Conservation (phyloP, 768 basidiomycete genomes). For the Tephrocybe sp. region DNA sequence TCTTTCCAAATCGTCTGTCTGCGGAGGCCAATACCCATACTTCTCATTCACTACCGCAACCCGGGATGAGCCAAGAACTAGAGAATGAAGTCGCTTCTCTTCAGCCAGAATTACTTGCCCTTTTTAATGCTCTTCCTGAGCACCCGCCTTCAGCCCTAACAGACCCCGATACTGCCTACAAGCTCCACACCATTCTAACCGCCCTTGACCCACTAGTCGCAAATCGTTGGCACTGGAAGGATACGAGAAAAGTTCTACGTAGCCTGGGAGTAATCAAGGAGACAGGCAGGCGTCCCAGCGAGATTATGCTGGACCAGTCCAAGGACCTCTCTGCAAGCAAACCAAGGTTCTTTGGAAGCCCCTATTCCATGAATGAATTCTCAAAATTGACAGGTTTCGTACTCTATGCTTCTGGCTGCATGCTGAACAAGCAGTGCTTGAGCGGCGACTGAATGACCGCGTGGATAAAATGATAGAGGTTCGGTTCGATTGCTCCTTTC, state of each 20-base stretch:
- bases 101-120: constrained; percentile 40
- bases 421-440: constrained; percentile 60
- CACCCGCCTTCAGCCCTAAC: constrained; percentile 53
- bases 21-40: constrained; percentile 20
- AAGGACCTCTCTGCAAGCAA: constrained; percentile 27
- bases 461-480: constrained; percentile 92
- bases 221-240: constrained; percentile 92
- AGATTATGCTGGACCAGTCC: constrained; percentile 65
- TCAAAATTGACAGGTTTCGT: constrained; percentile 55
- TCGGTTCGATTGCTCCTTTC: constrained; percentile 10
- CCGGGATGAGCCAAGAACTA: constrained; percentile 28
- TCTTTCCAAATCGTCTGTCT: constrained; percentile 78
- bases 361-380: not conserved
- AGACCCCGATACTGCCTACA: constrained; percentile 55
- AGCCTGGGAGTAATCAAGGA: constrained; percentile 77
- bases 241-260: constrained; percentile 85
- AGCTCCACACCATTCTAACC: constrained; percentile 64
- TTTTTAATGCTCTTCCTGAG: constrained; percentile 60
- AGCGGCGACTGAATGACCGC: constrained; percentile 68
- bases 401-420: constrained; percentile 92
- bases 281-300: constrained; percentile 59
- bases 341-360: constrained; percentile 47
- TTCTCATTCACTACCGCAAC: constrained; percentile 11
- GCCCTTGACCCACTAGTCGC: constrained; percentile 73
- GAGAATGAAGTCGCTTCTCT: constrained; percentile 40